Conservation (phyloP, 768 basidiomycete species). For the Russula sp. region DNA sequence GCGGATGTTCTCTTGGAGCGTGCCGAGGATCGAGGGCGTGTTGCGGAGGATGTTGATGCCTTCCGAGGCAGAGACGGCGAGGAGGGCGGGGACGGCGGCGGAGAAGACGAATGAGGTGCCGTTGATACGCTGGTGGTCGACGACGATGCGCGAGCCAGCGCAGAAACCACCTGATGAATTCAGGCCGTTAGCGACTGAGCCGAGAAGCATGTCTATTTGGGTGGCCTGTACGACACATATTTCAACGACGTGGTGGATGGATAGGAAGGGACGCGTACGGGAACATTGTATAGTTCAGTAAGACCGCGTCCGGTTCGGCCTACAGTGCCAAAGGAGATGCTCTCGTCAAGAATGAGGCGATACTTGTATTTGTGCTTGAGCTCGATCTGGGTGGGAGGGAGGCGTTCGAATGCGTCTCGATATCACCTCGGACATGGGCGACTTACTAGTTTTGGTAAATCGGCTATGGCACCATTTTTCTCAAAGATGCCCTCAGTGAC, state of each 20-base stretch:
- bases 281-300: slow-evolving; percentile 91
- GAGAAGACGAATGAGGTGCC: slow-evolving; percentile 95
- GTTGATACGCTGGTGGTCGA: slow-evolving; percentile 96
- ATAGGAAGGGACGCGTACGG: slow-evolving; percentile 45
- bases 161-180: slow-evolving; percentile 91
- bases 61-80: slow-evolving; percentile 83
- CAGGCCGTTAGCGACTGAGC: slow-evolving; percentile 80
- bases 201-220: slow-evolving; percentile 93
- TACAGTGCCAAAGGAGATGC: slow-evolving; percentile 87
- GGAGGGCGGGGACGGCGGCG: slow-evolving; percentile 85
- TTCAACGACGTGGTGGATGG: background rate
- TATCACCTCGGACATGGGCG: background rate
- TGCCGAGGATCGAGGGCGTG: slow-evolving; percentile 66
- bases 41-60: slow-evolving; percentile 74
- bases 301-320: slow-evolving; percentile 92
- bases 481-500: slow-evolving; percentile 97
- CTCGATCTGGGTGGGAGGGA: slow-evolving; percentile 56
- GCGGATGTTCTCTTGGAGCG: slow-evolving; percentile 76
- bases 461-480: slow-evolving; percentile 86
- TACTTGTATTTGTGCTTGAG: slow-evolving; percentile 95
- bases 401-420: background rate
- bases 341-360: slow-evolving; percentile 90
- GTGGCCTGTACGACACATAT: slow-evolving; percentile 4
- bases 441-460: slow-evolving; percentile 86
- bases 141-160: slow-evolving; percentile 75